These are phyloP conservation scores for Auricularia auricula-judae DNA, from an alignment of 768 basidiomycete species.

Conservation along the genomic window DNA sequence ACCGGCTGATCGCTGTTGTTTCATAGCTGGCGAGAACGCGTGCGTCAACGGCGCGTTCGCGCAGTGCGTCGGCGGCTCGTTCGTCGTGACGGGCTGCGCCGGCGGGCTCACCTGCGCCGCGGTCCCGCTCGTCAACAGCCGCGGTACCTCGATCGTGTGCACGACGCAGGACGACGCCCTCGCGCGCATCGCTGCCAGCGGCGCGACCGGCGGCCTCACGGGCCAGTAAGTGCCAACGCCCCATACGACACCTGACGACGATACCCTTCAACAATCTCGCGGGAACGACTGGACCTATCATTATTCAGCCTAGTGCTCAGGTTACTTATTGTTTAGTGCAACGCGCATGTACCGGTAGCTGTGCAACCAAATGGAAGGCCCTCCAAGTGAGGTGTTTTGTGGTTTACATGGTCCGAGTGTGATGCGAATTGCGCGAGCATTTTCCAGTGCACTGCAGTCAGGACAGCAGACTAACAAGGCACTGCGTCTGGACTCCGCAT, in stretches of 20 bases:
- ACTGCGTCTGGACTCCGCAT: no score
- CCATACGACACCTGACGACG: background rate
- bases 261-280: background rate
- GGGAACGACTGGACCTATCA: background rate
- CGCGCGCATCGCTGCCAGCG: slow-evolving; percentile 34
- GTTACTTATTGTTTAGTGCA: background rate
- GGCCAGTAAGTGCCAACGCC: slow-evolving; percentile 11
- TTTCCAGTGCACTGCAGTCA: no score
- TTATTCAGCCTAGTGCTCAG: background rate
- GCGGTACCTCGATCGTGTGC: slow-evolving; percentile 43
- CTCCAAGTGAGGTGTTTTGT: background rate
- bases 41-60: slow-evolving; percentile 46
- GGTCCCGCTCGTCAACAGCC: slow-evolving; percentile 36
- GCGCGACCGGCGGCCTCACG: slow-evolving; percentile 33
- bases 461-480: no score
- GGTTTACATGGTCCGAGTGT: background rate
- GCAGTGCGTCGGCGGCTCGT: slow-evolving; percentile 34
- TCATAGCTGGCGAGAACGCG: slow-evolving; percentile 27
- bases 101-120: slow-evolving; percentile 31
- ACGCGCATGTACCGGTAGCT: background rate
- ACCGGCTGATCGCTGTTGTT: no score
- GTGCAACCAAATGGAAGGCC: background rate
- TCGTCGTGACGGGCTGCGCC: slow-evolving; percentile 20
- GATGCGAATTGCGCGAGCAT: no score
- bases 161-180: slow-evolving; percentile 36